phyloP scores from a whole-genome alignment of 345 rosid genomes.

The Sisymbrium irio region DNA sequence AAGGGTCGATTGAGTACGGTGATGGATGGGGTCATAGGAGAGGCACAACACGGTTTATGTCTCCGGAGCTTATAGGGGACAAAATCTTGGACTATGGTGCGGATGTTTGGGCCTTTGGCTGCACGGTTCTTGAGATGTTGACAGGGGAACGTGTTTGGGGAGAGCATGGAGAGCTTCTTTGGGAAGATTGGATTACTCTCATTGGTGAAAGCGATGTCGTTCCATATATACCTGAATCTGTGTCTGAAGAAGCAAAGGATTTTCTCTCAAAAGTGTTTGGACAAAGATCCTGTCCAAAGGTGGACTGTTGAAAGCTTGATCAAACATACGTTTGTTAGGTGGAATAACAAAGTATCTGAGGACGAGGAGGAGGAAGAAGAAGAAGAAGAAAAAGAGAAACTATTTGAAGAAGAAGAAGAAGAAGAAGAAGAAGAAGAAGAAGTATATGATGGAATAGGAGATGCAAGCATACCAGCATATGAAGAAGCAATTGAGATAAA shows the following conservation, averaged over 20 bases:
- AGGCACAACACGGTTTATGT: slow-evolving; percentile 2
- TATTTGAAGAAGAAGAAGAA: neutral
- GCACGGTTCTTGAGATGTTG: slow-evolving; percentile 29
- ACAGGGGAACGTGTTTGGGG: slow-evolving; percentile 19
- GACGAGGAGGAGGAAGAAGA: neutral
- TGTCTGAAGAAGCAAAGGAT: slow-evolving; percentile 20
- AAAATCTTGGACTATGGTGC: slow-evolving; percentile 15
- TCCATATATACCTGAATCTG: slow-evolving; percentile 6
- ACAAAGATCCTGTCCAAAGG: slow-evolving; percentile 12
- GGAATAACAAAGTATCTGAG: neutral
- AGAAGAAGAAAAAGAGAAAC: neutral
- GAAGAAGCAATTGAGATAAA: too few species aligned
- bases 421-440: neutral
- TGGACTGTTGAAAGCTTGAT: slow-evolving; percentile 11
- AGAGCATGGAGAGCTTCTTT: neutral
- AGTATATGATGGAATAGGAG: too few species aligned
- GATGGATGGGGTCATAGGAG: slow-evolving; percentile 10
- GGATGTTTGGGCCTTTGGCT: slow-evolving; percentile 30
- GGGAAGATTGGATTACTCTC: slow-evolving; percentile 16
- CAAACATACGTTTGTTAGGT: neutral
- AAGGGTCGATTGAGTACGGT: slow-evolving; percentile 1
- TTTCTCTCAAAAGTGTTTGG: slow-evolving; percentile 23
- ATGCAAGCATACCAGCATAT: too few species aligned
- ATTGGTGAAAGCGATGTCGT: neutral
- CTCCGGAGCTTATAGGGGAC: slow-evolving; percentile 22